These are phyloP conservation scores for Athelia psychrophila DNA, from an alignment of 1,284 basidiomycete species.

Conservation along the genomic window DNA sequence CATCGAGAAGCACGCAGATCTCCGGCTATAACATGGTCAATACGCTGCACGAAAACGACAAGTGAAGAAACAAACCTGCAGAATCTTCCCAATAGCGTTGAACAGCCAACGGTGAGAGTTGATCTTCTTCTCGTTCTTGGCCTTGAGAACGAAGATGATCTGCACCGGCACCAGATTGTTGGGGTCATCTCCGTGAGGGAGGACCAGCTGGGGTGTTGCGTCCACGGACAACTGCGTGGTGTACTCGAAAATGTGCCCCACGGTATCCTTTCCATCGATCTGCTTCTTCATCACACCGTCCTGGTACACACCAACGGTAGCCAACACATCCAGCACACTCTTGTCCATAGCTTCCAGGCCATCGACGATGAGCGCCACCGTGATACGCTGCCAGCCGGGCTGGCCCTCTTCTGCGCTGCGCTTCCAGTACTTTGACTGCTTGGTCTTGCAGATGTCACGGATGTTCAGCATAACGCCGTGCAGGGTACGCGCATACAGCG, in stretches of 20 bases:
- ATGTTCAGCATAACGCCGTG: slow-evolving; percentile 98
- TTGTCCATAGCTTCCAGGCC: slow-evolving; percentile 97
- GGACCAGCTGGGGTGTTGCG: slow-evolving; percentile 83
- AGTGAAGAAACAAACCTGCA: slow-evolving; percentile 51
- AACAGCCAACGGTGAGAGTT: slow-evolving; percentile 98
- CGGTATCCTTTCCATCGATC: slow-evolving; percentile 89
- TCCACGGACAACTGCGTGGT: slow-evolving; percentile 93
- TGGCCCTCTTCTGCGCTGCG: slow-evolving; percentile 81
- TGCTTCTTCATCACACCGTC: slow-evolving; percentile 97
- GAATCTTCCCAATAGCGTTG: slow-evolving; percentile 88
- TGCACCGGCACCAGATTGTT: slow-evolving; percentile 95
- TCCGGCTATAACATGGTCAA: slow-evolving; percentile 64
- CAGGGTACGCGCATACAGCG: slow-evolving; percentile 87
- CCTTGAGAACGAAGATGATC: slow-evolving; percentile 93
- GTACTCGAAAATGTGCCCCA: slow-evolving; percentile 92
- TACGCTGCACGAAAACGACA: background rate
- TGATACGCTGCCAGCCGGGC: slow-evolving; percentile 92
- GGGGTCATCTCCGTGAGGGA: slow-evolving; percentile 84
- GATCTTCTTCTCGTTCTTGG: slow-evolving; percentile 98
- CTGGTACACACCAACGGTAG: slow-evolving; percentile 88
- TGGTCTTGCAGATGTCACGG: slow-evolving; percentile 96
- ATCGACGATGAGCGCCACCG: slow-evolving; percentile 90
- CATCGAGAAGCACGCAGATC: slow-evolving; percentile 88
- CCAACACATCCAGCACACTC: slow-evolving; percentile 84
- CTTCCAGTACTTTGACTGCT: slow-evolving; percentile 93